phyloP scores from a whole-genome alignment of 2,329 filamentous ascomycete species.

The Trichoderma citrinoviride region DNA sequence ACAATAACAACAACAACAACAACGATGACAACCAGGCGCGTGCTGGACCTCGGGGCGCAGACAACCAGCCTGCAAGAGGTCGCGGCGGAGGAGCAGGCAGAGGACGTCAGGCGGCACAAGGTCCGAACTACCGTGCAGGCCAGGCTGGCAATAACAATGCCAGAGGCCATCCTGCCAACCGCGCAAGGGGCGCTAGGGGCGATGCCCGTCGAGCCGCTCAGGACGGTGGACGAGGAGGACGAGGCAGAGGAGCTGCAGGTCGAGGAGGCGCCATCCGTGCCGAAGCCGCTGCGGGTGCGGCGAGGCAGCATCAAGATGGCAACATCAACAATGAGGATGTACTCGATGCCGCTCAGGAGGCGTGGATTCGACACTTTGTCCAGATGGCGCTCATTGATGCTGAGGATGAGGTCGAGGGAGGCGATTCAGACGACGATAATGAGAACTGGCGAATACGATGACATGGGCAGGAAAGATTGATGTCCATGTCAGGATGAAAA shows the following conservation, averaged over 20 bases:
- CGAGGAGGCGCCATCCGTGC: conserved; percentile 3
- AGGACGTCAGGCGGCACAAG: conserved; percentile 3
- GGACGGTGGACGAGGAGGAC: conserved; percentile 18
- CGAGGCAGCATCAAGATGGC: background rate
- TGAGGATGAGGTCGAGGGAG: conserved; percentile 45
- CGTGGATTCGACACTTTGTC: conserved; percentile 55
- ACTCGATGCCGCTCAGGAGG: conserved; percentile 47
- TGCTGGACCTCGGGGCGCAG: conserved; percentile 23
- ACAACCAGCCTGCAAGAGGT: conserved; percentile 5
- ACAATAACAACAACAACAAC: background rate
- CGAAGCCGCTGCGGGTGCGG: background rate
- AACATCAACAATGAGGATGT: conserved; percentile 26
- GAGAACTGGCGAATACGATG: conserved; percentile 25
- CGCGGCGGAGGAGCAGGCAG: conserved; percentile 11
- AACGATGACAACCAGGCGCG: conserved; percentile 23
- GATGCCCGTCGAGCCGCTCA: conserved; percentile 12
- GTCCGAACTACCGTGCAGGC: background rate
- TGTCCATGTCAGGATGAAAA: background rate
- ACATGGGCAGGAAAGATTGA: background rate
- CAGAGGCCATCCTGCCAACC: conserved; percentile 5
- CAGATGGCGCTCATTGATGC: conserved; percentile 53
- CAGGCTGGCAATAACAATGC: conserved; percentile 13
- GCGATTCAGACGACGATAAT: conserved; percentile 40
- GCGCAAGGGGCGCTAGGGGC: conserved; percentile 16
- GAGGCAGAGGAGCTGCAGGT: conserved; percentile 22